Percentiles rank a stretch among this genome's conserved stretches.
Conservation (phyloP, 352 stramenopile genomes). For the Pythium utonaiense region DNA sequence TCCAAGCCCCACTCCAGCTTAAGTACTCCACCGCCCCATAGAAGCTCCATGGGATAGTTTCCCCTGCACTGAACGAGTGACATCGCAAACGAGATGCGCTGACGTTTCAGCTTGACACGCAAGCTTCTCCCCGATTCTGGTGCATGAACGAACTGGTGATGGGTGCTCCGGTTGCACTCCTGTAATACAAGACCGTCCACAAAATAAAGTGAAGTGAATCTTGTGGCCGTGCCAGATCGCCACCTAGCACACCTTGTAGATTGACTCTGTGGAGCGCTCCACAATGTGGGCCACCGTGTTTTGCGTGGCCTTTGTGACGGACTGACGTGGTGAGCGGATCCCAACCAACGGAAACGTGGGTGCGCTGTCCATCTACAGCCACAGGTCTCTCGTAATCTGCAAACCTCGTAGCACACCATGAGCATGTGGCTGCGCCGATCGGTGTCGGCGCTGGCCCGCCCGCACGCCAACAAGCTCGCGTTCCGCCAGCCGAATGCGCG, state of each 20-base stretch:
- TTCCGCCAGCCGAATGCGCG: slow-evolving; percentile 18
- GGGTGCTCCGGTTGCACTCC: not conserved
- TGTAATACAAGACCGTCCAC: not conserved
- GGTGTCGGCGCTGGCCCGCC: slow-evolving; percentile 41
- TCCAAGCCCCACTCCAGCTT: not conserved
- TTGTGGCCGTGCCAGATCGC: not conserved
- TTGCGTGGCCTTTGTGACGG: slow-evolving; percentile 6
- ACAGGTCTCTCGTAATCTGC: not conserved
- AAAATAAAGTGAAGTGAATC: not conserved
- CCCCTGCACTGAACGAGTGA: too few species aligned
- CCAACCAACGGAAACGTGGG: slow-evolving; percentile 12
- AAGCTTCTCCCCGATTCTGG: not conserved
- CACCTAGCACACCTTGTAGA: not conserved
- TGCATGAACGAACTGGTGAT: slow-evolving; percentile 1
- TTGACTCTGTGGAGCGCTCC: slow-evolving; percentile 5
- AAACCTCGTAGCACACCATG: slow-evolving; percentile 10
- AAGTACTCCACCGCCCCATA: not conserved
- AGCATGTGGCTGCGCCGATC: slow-evolving; percentile 66
- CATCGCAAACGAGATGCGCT: not conserved
- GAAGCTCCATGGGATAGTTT: too few species aligned
- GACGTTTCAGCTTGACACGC: not conserved
- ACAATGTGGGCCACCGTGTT: slow-evolving; percentile 4
- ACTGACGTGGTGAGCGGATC: slow-evolving; percentile 13
- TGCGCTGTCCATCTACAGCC: not conserved
- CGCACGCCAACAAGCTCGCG: slow-evolving; percentile 25